A percentile compares a stretch with the other conserved stretches of the same genome.
phyloP scores from a whole-genome alignment of 169 alveolate species.

The Plasmodium berghei region DNA sequence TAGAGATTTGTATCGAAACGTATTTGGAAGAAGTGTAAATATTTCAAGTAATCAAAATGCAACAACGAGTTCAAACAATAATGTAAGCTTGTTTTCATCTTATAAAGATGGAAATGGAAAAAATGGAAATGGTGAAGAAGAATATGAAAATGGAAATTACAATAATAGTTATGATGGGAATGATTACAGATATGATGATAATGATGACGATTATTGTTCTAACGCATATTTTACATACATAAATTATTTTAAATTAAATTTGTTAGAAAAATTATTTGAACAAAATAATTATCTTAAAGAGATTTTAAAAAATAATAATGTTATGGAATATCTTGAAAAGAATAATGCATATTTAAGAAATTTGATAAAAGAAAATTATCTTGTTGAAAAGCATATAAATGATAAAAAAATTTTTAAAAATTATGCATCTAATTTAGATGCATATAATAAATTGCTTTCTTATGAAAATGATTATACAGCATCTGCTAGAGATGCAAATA shows the following conservation, averaged over 20 bases:
- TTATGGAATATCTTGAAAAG: slow-evolving; percentile 25
- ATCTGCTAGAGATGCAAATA: slow-evolving; percentile 36
- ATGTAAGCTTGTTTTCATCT: background rate
- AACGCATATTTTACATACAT: slow-evolving; percentile 15
- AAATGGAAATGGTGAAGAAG: background rate
- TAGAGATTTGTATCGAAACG: slow-evolving; percentile 15
- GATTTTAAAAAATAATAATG: slow-evolving; percentile 32
- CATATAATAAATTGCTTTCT: slow-evolving; percentile 1
- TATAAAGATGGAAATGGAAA: background rate
- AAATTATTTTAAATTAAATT: slow-evolving; percentile 26
- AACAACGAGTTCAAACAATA: too few relatives aligned
- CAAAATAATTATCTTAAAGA: slow-evolving; percentile 51
- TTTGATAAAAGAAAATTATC: slow-evolving; percentile 56
- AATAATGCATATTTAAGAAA: slow-evolving; percentile 35
- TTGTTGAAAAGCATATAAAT: slow-evolving; percentile 36
- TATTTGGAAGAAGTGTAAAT: background rate
- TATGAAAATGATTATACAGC: slow-evolving; percentile 11
- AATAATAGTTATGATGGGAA: background rate
- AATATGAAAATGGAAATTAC: background rate
- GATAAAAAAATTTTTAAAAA: slow-evolving; percentile 26
- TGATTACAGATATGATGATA: background rate
- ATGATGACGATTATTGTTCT: background rate
- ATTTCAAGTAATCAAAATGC: background rate
- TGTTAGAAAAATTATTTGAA: slow-evolving; percentile 44
- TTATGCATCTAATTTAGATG: background rate